Conservation (phyloP, 768 basidiomycete genomes). For the Clitopilus passeckerianus region DNA sequence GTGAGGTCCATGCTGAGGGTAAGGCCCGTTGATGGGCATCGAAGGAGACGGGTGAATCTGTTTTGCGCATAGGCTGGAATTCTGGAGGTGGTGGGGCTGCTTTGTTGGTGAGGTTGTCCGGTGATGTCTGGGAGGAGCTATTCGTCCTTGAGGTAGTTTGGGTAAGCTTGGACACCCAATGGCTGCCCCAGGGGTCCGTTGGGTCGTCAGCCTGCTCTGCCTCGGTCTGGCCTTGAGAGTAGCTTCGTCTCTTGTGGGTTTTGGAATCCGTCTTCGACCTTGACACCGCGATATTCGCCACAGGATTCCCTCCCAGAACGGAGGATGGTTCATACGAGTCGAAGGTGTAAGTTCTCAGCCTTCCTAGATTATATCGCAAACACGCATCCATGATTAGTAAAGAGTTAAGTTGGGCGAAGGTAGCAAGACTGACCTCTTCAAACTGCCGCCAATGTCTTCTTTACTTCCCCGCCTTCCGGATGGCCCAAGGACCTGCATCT, state of each 20-base stretch:
- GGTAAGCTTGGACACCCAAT: not conserved
- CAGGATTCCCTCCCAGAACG: not conserved
- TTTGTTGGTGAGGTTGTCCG: not conserved
- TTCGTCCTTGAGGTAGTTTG: not conserved
- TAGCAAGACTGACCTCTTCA: not conserved
- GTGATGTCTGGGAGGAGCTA: too few species aligned
- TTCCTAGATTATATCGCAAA: conserved; percentile 5
- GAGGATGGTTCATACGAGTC: not conserved
- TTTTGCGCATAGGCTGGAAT: not conserved
- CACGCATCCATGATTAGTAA: not conserved
- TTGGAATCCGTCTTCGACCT: not conserved
- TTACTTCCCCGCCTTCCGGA: not conserved
- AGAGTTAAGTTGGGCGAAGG: not conserved
- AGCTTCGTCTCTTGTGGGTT: not conserved
- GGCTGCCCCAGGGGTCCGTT: not conserved
- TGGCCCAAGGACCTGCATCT: not conserved
- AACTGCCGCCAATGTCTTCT: not conserved
- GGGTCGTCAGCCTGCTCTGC: not conserved
- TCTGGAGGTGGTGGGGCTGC: not conserved
- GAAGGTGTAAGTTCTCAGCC: conserved; percentile 3
- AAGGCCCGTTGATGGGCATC: not conserved
- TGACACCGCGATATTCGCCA: not conserved
- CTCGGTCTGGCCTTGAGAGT: not conserved
- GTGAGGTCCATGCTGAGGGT: not conserved
- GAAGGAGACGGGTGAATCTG: not conserved